Evolutionary conservation across 73 alveolate genomes (phyloP).

Genomic region (Paramecium sonneborni): DNA sequence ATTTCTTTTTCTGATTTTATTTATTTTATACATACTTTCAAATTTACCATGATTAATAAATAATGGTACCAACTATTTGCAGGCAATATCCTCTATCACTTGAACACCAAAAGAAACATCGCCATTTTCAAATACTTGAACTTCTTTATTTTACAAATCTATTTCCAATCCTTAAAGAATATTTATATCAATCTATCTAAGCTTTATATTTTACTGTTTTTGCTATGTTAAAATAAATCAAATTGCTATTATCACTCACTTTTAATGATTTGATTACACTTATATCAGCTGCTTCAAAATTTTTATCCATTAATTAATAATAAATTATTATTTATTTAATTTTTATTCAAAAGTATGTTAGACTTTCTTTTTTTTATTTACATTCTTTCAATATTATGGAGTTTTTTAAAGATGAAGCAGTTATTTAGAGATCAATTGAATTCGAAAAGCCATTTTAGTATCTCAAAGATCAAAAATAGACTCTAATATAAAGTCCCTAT

Average conservation of each 20-base stretch:
- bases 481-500: too few relatives aligned
- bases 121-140: constrained; percentile 16
- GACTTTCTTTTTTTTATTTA: too few relatives aligned
- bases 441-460: too few relatives aligned
- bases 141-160: constrained; percentile 2
- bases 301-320: constrained; percentile 21
- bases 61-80: background rate
- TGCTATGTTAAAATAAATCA: background rate
- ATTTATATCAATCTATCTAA: background rate
- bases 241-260: background rate
- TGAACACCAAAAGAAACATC: background rate
- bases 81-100: background rate
- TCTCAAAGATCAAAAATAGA: too few relatives aligned
- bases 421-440: too few relatives aligned
- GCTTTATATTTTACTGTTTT: background rate
- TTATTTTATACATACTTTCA: background rate
- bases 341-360: too few relatives aligned
- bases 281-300: background rate
- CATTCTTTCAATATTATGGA: too few relatives aligned
- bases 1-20: background rate
- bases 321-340: background rate
- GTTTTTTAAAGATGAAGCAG: too few relatives aligned
- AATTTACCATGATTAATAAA: background rate
- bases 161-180: background rate
- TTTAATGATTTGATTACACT: background rate